phyloP scores from a whole-genome alignment of 192 early-diverging fungal genomes.

The Coemansia sp. region DNA sequence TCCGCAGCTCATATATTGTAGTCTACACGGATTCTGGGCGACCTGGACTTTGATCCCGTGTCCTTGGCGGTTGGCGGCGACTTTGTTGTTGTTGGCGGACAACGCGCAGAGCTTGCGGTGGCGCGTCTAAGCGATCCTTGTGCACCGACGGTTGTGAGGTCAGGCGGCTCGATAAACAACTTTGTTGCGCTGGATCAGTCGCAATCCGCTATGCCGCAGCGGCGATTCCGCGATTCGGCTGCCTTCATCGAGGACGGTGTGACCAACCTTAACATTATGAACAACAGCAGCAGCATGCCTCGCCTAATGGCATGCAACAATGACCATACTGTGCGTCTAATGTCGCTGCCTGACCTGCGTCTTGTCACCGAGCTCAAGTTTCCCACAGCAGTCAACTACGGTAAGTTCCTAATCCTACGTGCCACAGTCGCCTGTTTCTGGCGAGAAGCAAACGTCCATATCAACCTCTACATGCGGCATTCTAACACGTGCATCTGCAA shows the following conservation, averaged over 20 bases:
- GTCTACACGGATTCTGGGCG: constrained; percentile 66
- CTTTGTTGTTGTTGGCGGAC: constrained; percentile 91
- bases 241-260: constrained; percentile 71
- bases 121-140: constrained; percentile 58
- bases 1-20: constrained; percentile 12
- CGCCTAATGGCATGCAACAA: constrained; percentile 92
- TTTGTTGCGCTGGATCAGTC: constrained; percentile 49
- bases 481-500: not conserved
- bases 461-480: not conserved
- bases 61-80: constrained; percentile 77
- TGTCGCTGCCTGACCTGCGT: constrained; percentile 78
- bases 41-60: constrained; percentile 77
- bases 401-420: constrained; percentile 15
- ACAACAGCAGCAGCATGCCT: constrained; percentile 48
- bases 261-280: constrained; percentile 76
- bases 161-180: constrained; percentile 53
- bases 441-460: not conserved
- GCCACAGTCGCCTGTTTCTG: not conserved
- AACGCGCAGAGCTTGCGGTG: constrained; percentile 77
- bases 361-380: constrained; percentile 76
- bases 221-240: constrained; percentile 50
- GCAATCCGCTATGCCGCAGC: constrained; percentile 18
- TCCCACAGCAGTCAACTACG: constrained; percentile 89
- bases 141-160: constrained; percentile 24
- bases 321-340: constrained; percentile 90